Evolutionary conservation across 2,329 filamentous ascomycete species (phyloP).

Genomic region (Trematosphaeria pertusa): DNA sequence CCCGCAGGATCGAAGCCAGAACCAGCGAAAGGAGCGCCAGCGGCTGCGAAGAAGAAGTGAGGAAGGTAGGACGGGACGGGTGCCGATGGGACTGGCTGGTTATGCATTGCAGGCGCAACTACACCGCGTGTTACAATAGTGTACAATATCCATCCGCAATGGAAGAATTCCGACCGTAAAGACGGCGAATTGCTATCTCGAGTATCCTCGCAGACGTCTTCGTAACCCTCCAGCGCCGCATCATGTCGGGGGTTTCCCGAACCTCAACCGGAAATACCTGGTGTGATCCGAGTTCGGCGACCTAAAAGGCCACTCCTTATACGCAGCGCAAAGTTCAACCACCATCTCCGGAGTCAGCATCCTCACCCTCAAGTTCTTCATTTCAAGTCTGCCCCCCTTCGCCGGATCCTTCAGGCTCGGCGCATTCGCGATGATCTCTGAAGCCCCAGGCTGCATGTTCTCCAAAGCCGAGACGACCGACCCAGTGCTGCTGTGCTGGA

Average conservation of each 20-base stretch:
- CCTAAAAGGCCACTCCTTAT: slow-evolving; percentile 44
- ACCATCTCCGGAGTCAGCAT: slow-evolving; percentile 45
- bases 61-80: background rate
- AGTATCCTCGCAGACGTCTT: too few species aligned
- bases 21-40: slow-evolving; percentile 6
- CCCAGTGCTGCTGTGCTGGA: background rate
- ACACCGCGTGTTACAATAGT: background rate
- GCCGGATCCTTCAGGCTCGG: slow-evolving; percentile 36
- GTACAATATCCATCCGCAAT: background rate
- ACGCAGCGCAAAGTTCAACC: slow-evolving; percentile 36
- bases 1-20: slow-evolving; percentile 14
- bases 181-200: background rate
- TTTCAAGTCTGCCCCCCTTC: slow-evolving; percentile 39
- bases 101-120: background rate
- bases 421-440: slow-evolving; percentile 33
- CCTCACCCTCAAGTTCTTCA: slow-evolving; percentile 38
- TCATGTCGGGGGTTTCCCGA: background rate
- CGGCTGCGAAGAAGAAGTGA: background rate
- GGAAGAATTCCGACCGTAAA: background rate
- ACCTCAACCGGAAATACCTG: slow-evolving; percentile 30
- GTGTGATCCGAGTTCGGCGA: slow-evolving; percentile 27
- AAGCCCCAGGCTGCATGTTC: slow-evolving; percentile 36
- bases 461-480: slow-evolving; percentile 32
- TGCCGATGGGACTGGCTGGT: too few species aligned
- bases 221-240: too few species aligned